A percentile compares a stretch with the other conserved stretches of the same genome.
Conservation (phyloP, 176 grass and related monocot species). For the Rhynchospora breviuscula region DNA sequence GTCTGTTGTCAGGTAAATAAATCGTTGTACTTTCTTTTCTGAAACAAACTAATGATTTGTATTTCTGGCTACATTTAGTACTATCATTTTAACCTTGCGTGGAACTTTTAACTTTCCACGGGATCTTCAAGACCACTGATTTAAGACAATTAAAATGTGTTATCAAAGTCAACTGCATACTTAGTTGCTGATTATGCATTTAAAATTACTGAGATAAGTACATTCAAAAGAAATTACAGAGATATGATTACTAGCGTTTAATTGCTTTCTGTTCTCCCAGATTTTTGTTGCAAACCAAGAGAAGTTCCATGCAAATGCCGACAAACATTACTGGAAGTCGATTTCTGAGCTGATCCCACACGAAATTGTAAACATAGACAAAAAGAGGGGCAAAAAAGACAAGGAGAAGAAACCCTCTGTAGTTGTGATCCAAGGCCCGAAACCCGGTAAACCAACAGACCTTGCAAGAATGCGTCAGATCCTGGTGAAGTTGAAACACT, state of each 20-base stretch:
- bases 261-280: conserved; percentile 15
- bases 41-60: neutral
- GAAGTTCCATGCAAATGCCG: conserved; percentile 67
- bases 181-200: neutral
- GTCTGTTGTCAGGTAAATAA: neutral
- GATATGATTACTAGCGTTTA: neutral
- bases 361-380: conserved; percentile 74
- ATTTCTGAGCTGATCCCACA: conserved; percentile 90
- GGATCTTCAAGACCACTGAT: no score
- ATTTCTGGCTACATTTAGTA: neutral
- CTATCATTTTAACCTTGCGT: neutral
- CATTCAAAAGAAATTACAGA: neutral
- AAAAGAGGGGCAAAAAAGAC: conserved; percentile 79
- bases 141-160: neutral
- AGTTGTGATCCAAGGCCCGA: conserved; percentile 69
- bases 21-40: neutral
- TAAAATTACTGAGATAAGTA: neutral
- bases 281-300: conserved; percentile 58
- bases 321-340: conserved; percentile 91
- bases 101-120: neutral
- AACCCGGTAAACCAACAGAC: conserved; percentile 89
- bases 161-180: neutral
- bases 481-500: conserved; percentile 78
- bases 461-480: conserved; percentile 82
- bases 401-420: conserved; percentile 84